phyloP scores from a whole-genome alignment of 2,329 filamentous ascomycete species.

The Sporothrix curviconia region DNA sequence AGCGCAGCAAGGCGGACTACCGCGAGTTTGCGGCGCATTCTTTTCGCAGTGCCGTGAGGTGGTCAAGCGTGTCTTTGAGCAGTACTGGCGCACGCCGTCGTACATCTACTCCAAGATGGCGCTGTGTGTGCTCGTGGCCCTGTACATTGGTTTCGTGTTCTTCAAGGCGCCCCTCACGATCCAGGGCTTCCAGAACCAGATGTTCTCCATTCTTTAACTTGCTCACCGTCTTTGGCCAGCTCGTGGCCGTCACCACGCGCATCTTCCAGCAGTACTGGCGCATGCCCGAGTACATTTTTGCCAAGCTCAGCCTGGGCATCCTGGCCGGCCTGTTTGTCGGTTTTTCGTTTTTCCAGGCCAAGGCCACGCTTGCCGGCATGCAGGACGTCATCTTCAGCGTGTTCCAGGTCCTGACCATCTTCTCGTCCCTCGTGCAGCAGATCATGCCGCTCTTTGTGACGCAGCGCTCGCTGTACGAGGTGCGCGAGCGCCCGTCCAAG shows the following conservation, averaged over 20 bases:
- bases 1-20: constrained; percentile 40
- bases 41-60: constrained; percentile 66
- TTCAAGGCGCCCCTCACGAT: constrained; percentile 63
- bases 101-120: constrained; percentile 81
- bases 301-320: constrained; percentile 53
- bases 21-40: constrained; percentile 75
- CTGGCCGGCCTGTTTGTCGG: constrained; percentile 51
- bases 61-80: constrained; percentile 70
- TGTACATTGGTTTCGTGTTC: constrained; percentile 82
- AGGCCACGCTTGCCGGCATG: too few species aligned
- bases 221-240: constrained; percentile 54
- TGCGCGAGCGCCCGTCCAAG: constrained; percentile 76
- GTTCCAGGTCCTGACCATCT: constrained; percentile 64
- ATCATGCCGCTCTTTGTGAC: constrained; percentile 83
- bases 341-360: too few species aligned
- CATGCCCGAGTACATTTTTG: constrained; percentile 67
- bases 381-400: constrained; percentile 45
- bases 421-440: constrained; percentile 71
- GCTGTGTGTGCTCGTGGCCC: constrained; percentile 56
- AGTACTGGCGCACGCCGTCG: constrained; percentile 83
- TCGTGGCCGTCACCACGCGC: constrained; percentile 53
- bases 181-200: constrained; percentile 77
- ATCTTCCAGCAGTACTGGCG: constrained; percentile 77
- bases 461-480: constrained; percentile 76
- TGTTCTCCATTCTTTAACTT: constrained; percentile 84